Conservation (phyloP, 1,284 basidiomycete species). For the Malassezia obtusa region DNA sequence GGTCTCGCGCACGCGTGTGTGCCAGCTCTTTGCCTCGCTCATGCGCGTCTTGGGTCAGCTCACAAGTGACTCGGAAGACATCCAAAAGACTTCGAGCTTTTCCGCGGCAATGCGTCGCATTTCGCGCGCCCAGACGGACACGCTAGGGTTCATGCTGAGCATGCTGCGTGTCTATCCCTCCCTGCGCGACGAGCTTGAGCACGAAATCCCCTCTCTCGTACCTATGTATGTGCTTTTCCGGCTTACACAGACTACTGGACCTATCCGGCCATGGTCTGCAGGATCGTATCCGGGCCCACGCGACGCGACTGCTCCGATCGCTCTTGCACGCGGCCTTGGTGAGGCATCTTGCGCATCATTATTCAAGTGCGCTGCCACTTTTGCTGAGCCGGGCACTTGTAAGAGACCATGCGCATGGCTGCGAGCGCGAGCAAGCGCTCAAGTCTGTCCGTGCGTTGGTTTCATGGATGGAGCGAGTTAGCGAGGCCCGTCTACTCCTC, state of each 20-base stretch:
- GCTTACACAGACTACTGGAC: slow-evolving; percentile 1
- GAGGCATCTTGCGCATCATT: neutral
- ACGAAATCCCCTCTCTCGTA: neutral
- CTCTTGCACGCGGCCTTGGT: neutral
- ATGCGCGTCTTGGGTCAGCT: neutral
- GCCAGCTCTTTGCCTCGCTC: neutral
- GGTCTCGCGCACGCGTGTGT: neutral
- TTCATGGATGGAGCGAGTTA: slow-evolving; percentile 47
- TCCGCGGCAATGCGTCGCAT: too few species aligned
- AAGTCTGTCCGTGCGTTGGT: slow-evolving; percentile 78
- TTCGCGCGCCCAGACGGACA: neutral
- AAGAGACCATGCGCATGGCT: neutral
- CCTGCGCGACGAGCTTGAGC: neutral
- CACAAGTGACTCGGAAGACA: too few species aligned
- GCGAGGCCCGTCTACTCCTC: slow-evolving; percentile 8
- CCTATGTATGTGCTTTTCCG: neutral
- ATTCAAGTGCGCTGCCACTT: neutral
- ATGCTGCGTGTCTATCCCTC: neutral
- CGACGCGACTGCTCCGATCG: slow-evolving; percentile 4
- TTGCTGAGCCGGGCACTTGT: slow-evolving; percentile 1
- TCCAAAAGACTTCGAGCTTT: too few species aligned
- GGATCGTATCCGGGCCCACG: neutral
- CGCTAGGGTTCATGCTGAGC: neutral
- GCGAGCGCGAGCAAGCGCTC: slow-evolving; percentile 86
- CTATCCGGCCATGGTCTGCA: neutral